A percentile compares a stretch with the other conserved stretches of the same genome.
These are phyloP conservation scores for Cryphonectria carpinicola DNA, from an alignment of 2,329 filamentous ascomycete genomes.

Conservation along the genomic window DNA sequence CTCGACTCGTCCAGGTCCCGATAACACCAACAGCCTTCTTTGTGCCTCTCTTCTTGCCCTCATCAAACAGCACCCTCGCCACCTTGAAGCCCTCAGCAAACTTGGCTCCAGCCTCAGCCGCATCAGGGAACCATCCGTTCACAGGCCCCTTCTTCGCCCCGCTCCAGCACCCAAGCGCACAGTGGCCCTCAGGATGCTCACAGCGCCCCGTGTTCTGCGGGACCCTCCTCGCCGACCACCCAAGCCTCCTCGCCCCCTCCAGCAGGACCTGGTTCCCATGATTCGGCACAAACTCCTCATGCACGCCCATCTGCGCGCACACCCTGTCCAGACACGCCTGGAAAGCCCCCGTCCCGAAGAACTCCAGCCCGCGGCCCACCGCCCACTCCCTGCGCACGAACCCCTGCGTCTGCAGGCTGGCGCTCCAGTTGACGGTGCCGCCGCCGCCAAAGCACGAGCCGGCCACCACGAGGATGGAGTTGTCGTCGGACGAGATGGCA, in stretches of 20 bases:
- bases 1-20: slow-evolving; percentile 74
- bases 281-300: slow-evolving; percentile 70
- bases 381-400: slow-evolving; percentile 82
- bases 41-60: slow-evolving; percentile 51
- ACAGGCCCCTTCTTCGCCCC: slow-evolving; percentile 76
- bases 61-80: slow-evolving; percentile 70
- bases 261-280: slow-evolving; percentile 68
- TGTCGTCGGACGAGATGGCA: slow-evolving; percentile 56
- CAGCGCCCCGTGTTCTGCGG: slow-evolving; percentile 77
- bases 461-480: slow-evolving; percentile 62
- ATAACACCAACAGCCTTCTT: slow-evolving; percentile 69
- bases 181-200: slow-evolving; percentile 71
- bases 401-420: slow-evolving; percentile 65
- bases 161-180: slow-evolving; percentile 61
- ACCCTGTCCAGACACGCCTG: slow-evolving; percentile 76
- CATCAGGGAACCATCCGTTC: slow-evolving; percentile 75
- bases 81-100: slow-evolving; percentile 81
- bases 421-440: slow-evolving; percentile 82
- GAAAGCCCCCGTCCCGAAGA: slow-evolving; percentile 73
- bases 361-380: slow-evolving; percentile 61
- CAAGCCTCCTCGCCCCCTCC: slow-evolving; percentile 72
- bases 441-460: slow-evolving; percentile 80
- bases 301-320: slow-evolving; percentile 77
- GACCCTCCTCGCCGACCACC: slow-evolving; percentile 68
- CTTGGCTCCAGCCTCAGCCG: slow-evolving; percentile 70